Percentiles rank a stretch among this genome's conserved stretches.
Conservation (phyloP, 306 rosid species). For the Corylus avellana region DNA sequence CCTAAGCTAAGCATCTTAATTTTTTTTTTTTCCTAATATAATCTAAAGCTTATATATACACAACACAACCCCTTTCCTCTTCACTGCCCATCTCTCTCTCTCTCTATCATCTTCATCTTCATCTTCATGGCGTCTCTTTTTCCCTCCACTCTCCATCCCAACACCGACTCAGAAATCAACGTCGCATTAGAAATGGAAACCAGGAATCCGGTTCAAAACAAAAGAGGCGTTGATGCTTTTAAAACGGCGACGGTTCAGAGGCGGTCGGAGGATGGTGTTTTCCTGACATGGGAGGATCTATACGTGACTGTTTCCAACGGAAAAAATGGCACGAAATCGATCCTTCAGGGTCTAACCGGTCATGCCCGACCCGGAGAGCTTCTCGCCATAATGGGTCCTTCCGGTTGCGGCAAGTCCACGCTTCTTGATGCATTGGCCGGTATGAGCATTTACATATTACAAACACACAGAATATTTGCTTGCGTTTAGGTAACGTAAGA, state of each 20-base stretch:
- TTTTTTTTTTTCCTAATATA: too few relatives aligned
- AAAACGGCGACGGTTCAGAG: not conserved
- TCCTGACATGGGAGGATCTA: conserved; percentile 57
- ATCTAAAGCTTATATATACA: too few relatives aligned
- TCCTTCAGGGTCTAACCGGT: conserved; percentile 54
- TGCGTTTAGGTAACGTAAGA: too few relatives aligned
- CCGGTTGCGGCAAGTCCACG: conserved; percentile 83
- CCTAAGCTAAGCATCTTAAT: too few relatives aligned
- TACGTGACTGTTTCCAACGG: conserved; percentile 49
- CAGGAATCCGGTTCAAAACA: conserved; percentile 7
- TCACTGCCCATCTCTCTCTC: not conserved
- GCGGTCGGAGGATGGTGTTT: conserved; percentile 26
- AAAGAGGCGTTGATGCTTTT: not conserved
- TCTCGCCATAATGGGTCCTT: conserved; percentile 76
- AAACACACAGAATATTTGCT: too few relatives aligned
- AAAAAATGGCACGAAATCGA: conserved; percentile 40
- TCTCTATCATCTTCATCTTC: not conserved
- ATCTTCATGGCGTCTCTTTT: not conserved
- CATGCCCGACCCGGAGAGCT: conserved; percentile 59
- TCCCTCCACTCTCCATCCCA: not conserved
- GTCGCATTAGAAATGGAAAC: conserved; percentile 17
- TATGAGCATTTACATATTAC: not conserved
- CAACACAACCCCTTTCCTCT: too few relatives aligned
- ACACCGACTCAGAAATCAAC: not conserved
- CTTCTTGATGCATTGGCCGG: conserved; percentile 77